Conservation (phyloP, 768 basidiomycete genomes). For the Macrolepiota fuliginosa region DNA sequence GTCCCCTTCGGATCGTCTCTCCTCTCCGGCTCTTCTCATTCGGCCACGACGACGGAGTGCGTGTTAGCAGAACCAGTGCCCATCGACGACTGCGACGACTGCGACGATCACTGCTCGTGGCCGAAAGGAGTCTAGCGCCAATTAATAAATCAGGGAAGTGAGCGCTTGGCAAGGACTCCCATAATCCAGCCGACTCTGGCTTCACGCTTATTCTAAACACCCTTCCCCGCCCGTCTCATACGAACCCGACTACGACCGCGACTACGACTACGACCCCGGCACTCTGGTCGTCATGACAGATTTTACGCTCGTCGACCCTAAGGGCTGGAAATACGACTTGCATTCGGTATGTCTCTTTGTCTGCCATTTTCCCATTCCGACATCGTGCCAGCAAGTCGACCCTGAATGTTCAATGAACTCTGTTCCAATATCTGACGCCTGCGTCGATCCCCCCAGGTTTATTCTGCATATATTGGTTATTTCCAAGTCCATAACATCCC, state of each 20-base stretch:
- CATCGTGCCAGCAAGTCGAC: neutral
- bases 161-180: neutral
- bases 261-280: neutral
- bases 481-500: slow-evolving; percentile 70
- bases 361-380: too few species aligned
- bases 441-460: slow-evolving; percentile 34
- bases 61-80: neutral
- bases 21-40: neutral
- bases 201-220: neutral
- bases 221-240: neutral
- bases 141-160: slow-evolving; percentile 4
- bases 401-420: neutral
- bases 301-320: slow-evolving; percentile 71
- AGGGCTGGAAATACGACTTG: slow-evolving; percentile 79
- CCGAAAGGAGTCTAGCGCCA: neutral
- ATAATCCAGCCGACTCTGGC: neutral
- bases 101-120: neutral
- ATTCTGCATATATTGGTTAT: slow-evolving; percentile 76
- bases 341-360: slow-evolving; percentile 58
- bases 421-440: slow-evolving; percentile 10
- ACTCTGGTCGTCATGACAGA: slow-evolving; percentile 46
- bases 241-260: neutral
- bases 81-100: neutral
- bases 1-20: neutral
- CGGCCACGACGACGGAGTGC: neutral